Evolutionary conservation across 2,329 filamentous ascomycete genomes (phyloP), one percentile per base, ranked within the genome.

Genomic region (Aplosporella prunicola): DNA sequence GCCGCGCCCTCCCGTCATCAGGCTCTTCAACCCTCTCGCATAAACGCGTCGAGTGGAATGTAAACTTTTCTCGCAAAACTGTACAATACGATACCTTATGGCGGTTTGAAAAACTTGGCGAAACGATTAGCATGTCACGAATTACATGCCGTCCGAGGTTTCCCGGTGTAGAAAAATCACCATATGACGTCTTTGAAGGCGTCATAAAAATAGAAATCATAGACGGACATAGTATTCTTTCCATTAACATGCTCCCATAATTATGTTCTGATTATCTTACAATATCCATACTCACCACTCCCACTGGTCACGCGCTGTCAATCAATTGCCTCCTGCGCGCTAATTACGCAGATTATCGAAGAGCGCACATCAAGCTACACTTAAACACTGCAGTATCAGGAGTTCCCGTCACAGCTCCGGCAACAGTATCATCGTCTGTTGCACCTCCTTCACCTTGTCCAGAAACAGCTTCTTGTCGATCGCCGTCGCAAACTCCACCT

Each of bases 1-100:
- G 62, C 91, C 91, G 26, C 78, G 83, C 60, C 91, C 91, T 39
- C 80, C 85, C 30, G 60, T 84, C 51, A 81, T 84, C 66, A 76
- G 29, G 22, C 35, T 32, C 16, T 38, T 32, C 28, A 31, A 25
- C 30, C 34, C 34, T 3, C 26, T 36, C 25, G 34, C 26, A 20
- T 36, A 36, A 36, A 36, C 16, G 26, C 34, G 23, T 28, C 16
- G 9, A 17, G n/a, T n/a, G n/a, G 16, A 4, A 23, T 15, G 20
- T 11, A 9, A n/a, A 10, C 22, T 9, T 24, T 35, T 26, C 27
- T 16, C 10, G 20, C 26, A 5, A 29, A 7, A 30, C 26, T 36
- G 26, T 36, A 36, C 9, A 30, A n/a, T n/a, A n/a, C n/a, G 16
- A 36, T 9, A 36, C 18, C 34, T 24, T 29, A 15, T 27, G 34